Conservation (phyloP, 2,329 filamentous ascomycete species). For the Ceratocystis alfenasii region DNA sequence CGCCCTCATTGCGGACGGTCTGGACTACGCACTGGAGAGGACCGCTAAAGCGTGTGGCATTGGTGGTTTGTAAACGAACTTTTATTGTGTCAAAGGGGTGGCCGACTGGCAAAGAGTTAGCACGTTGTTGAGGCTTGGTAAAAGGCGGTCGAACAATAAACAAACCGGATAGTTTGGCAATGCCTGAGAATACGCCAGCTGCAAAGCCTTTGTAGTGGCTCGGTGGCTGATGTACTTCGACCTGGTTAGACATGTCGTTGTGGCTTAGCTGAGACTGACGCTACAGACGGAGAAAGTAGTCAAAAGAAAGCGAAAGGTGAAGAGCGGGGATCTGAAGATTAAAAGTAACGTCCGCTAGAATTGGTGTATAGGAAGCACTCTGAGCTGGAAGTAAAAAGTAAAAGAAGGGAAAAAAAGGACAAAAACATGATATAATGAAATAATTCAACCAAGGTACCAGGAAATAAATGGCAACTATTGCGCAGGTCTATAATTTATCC, state of each 20-base stretch:
- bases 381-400: not conserved
- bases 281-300: not conserved
- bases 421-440: not conserved
- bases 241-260: slow-evolving; percentile 7
- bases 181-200: slow-evolving; percentile 87
- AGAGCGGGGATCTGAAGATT: not conserved
- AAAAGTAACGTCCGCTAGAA: not conserved
- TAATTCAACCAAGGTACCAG: not conserved
- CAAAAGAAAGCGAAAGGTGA: not conserved
- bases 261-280: not conserved
- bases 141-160: slow-evolving; percentile 19
- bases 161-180: slow-evolving; percentile 75
- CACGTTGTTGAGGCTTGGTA: slow-evolving; percentile 1
- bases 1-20: slow-evolving; percentile 75
- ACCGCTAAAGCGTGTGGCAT: slow-evolving; percentile 64
- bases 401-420: not conserved
- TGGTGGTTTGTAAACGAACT: slow-evolving; percentile 82
- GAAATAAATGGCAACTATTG: not conserved
- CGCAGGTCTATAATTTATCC: too few species aligned
- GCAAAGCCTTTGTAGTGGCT: slow-evolving; percentile 90
- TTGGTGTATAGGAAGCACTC: not conserved
- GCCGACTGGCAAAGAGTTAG: slow-evolving; percentile 36
- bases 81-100: slow-evolving; percentile 92
- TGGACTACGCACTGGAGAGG: slow-evolving; percentile 75
- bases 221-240: slow-evolving; percentile 22